These are phyloP conservation scores for Papiliotrema terrestris DNA, from an alignment of 1,284 basidiomycete species.

Conservation along the genomic window DNA sequence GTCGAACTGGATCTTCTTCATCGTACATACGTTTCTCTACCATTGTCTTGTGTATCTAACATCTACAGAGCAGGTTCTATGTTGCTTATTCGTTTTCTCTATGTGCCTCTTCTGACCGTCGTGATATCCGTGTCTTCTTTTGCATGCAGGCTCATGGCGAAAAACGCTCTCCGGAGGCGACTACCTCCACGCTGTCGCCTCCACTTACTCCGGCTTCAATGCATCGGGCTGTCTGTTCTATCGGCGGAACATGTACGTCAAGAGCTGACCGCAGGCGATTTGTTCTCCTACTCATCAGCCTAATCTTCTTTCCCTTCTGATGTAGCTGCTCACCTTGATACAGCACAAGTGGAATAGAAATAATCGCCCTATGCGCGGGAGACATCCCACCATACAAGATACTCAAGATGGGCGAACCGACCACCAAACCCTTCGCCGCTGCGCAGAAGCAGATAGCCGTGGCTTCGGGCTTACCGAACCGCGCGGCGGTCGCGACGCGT, in stretches of 20 bases:
- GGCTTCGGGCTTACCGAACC: slow-evolving; percentile 20
- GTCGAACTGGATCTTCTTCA: too few species aligned
- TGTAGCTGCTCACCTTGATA: slow-evolving; percentile 4
- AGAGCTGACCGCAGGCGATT: slow-evolving; percentile 4
- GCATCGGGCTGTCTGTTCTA: slow-evolving; percentile 2
- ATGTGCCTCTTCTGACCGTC: too few species aligned
- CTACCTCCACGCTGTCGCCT: too few species aligned
- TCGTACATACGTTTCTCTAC: too few species aligned
- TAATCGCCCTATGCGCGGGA: neutral
- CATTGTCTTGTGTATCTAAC: too few species aligned
- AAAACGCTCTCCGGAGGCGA: too few species aligned
- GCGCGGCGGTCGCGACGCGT: neutral
- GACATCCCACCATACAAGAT: slow-evolving; percentile 20
- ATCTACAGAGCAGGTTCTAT: too few species aligned
- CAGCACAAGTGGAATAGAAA: slow-evolving; percentile 4
- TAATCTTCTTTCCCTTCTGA: neutral
- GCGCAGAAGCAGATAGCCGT: slow-evolving; percentile 31
- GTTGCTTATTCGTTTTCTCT: too few species aligned
- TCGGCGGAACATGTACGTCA: slow-evolving; percentile 5
- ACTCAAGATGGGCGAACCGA: slow-evolving; percentile 22
- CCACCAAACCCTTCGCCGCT: slow-evolving; percentile 25
- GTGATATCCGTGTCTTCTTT: too few species aligned
- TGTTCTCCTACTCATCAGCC: neutral
- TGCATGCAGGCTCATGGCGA: too few species aligned
- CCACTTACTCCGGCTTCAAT: neutral